Evolutionary conservation across 75 land plant species (phyloP).

Genomic region (Pinus albicaulis): DNA sequence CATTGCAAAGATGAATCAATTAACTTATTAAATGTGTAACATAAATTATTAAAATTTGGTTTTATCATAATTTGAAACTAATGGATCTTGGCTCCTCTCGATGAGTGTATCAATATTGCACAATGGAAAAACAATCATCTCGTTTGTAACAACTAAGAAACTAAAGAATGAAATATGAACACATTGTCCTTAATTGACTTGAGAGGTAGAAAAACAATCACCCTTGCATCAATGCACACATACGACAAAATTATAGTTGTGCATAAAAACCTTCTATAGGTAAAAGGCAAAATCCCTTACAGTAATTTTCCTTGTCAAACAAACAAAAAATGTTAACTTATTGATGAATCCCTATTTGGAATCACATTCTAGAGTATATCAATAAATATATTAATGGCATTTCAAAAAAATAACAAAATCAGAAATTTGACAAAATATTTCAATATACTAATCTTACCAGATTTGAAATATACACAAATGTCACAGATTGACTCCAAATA

Average conservation of each 20-base stretch:
- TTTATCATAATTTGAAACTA: constrained; percentile 83
- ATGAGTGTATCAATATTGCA: constrained; percentile 74
- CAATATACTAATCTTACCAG: background rate
- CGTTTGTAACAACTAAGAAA: background rate
- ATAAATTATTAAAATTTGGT: constrained; percentile 5
- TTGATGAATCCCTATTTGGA: constrained; percentile 60
- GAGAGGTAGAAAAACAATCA: too few species aligned
- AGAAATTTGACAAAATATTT: background rate
- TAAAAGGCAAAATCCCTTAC: background rate
- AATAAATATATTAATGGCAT: constrained; percentile 64
- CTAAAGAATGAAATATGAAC: background rate
- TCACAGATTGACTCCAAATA: too few species aligned
- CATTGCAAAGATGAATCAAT: constrained; percentile 1
- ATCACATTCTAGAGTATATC: constrained; percentile 79
- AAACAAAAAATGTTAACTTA: constrained; percentile 41
- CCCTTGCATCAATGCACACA: too few species aligned
- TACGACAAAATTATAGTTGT: too few species aligned
- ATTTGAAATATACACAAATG: background rate
- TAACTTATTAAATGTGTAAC: background rate
- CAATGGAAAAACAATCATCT: background rate
- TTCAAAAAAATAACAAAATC: constrained; percentile 4
- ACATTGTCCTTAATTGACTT: too few species aligned
- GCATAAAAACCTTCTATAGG: background rate
- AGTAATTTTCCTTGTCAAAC: background rate
- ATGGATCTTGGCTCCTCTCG: constrained; percentile 65